Evolutionary conservation across 208 protist species (phyloP), one percentile per base, ranked within the genome.

Genomic region (Naegleria gruberi): DNA sequence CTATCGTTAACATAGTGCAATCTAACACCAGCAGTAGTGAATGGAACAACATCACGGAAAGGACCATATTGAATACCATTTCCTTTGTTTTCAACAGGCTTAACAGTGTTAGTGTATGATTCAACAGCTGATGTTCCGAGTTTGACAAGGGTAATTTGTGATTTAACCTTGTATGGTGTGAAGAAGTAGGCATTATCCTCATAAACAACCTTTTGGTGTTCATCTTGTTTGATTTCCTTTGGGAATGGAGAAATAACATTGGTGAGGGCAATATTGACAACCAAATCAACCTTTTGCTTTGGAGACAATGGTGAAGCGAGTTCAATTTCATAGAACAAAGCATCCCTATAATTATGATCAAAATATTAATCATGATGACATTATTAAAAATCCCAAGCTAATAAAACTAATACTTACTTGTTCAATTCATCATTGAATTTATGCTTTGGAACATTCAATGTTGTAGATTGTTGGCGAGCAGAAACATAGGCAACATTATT

Each of bases 1-100:
- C 26, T 91, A 65, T 91, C 91, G 30, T 91, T 91, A 8, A 26
- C 2, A 43, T 47, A 91, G 44, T 91, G 90, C n/a, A 91, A 5
- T 51, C 42, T 87, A 0, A 91, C 37, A 19, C 51, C 19, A 84
- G 4, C 37, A 8, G 19, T 10, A 65, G 45, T 34, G 41, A 91
- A 89, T 82, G 86, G 86, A 23, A 6, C 6, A n/a, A 89, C 30
- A 44, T 85, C 19, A n/a, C 6, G 88, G 41, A 91, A 91, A 10
- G 89, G 65, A 41, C 90, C 90, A 89, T 90, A 91, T 23, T 37
- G 5, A 4, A 91, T 51, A 42, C 23, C 85, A 37, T 3, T 40
- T n/a, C 47, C 82, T 34, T 10, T 87, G 17, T 91, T 84, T 73
- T 44, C 40, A 43, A 26, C 23, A 37, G 90, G 89, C 23, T 82